phyloP scores from a whole-genome alignment of 768 basidiomycete genomes.

The Rhizopogon salebrosus region DNA sequence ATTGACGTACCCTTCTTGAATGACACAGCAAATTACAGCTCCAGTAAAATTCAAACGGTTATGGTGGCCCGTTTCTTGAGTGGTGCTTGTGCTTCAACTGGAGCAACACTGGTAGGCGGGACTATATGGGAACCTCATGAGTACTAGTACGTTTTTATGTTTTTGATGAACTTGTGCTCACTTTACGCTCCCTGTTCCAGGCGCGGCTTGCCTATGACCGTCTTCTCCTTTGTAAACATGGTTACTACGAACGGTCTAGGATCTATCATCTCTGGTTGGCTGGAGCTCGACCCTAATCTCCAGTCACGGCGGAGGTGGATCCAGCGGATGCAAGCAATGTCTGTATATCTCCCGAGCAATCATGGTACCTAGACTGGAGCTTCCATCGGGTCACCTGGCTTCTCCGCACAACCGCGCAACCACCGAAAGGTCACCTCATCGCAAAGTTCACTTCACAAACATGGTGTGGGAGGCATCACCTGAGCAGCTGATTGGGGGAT shows the following conservation, averaged over 20 bases:
- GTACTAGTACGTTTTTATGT: constrained; percentile 48
- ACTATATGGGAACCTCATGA: constrained; percentile 58
- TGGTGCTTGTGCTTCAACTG: constrained; percentile 61
- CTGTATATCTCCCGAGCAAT: too few species aligned
- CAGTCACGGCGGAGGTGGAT: too few species aligned
- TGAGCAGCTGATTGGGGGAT: constrained; percentile 8
- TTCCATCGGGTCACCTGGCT: constrained; percentile 5
- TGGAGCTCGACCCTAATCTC: too few species aligned
- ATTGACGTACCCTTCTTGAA: too few species aligned
- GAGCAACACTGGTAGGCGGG: constrained; percentile 66
- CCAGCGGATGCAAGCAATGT: too few species aligned
- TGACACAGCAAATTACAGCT: constrained; percentile 17
- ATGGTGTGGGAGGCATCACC: constrained; percentile 7
- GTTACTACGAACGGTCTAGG: too few species aligned
- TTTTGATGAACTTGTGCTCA: background rate
- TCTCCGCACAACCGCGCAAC: background rate
- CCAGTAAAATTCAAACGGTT: constrained; percentile 48
- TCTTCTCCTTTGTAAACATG: too few species aligned
- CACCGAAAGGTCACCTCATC: constrained; percentile 2
- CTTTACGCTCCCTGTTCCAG: background rate
- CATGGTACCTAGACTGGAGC: constrained; percentile 18
- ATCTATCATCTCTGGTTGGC: too few species aligned
- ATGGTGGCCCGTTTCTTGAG: constrained; percentile 58
- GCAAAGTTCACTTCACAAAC: constrained; percentile 2
- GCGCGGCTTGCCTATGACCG: too few species aligned